These are phyloP conservation scores for Pisolithus thermaeus DNA, from an alignment of 1,284 basidiomycete genomes.

Conservation along the genomic window DNA sequence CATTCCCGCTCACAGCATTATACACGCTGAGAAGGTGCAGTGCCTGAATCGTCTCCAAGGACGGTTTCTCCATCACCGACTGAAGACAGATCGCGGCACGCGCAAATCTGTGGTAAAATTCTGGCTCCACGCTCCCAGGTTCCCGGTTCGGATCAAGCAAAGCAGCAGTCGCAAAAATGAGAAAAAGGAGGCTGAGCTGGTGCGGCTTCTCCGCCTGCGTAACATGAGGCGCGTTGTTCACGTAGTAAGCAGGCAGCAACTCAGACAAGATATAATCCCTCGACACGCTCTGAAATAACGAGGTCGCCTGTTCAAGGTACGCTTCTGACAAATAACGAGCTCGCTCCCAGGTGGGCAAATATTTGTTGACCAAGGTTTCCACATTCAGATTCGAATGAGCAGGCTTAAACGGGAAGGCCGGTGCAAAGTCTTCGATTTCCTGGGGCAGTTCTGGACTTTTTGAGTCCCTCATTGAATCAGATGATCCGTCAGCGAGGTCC, in stretches of 20 bases:
- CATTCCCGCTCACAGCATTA: constrained; percentile 43
- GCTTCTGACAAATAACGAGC: constrained; percentile 42
- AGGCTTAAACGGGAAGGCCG: constrained; percentile 60
- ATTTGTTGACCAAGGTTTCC: constrained; percentile 43
- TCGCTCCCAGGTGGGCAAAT: constrained; percentile 45
- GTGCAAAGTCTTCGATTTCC: constrained; percentile 49
- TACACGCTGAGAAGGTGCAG: constrained; percentile 55
- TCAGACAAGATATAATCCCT: constrained; percentile 48
- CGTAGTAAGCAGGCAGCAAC: constrained; percentile 44
- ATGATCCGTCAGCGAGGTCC: constrained; percentile 15
- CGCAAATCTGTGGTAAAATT: constrained; percentile 57
- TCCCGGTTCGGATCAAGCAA: constrained; percentile 41
- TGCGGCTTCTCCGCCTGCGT: constrained; percentile 36
- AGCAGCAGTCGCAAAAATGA: constrained; percentile 56
- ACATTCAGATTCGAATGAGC: constrained; percentile 43
- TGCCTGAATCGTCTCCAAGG: constrained; percentile 57
- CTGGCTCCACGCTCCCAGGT: constrained; percentile 39
- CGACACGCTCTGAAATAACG: constrained; percentile 51
- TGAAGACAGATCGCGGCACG: constrained; percentile 55
- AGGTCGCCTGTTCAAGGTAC: constrained; percentile 53
- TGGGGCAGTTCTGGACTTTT: constrained; percentile 31
- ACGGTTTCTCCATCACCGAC: constrained; percentile 60
- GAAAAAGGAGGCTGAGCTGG: constrained; percentile 55
- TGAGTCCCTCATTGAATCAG: constrained; percentile 31
- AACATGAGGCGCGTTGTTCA: constrained; percentile 21